Evolutionary conservation across 441 rosid species (phyloP).

Genomic region (Capsella rubella): DNA sequence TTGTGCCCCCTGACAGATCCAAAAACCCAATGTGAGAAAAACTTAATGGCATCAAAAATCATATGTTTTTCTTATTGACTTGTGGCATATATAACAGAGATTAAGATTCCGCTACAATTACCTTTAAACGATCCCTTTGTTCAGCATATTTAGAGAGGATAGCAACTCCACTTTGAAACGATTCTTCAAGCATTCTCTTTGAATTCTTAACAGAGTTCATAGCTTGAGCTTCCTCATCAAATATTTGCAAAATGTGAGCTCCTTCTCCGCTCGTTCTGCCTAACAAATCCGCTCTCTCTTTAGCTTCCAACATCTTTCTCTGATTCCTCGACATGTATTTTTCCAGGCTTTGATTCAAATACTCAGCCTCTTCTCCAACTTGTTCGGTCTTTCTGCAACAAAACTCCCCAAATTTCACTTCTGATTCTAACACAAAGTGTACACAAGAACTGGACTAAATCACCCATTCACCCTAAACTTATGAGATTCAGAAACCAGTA

Average conservation of each 20-base stretch:
- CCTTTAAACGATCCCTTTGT: conserved; percentile 95
- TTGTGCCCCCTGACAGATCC: conserved; percentile 69
- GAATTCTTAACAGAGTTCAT: conserved; percentile 88
- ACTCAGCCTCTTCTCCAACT: conserved; percentile 86
- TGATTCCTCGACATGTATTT: conserved; percentile 73
- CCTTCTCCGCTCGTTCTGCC: conserved; percentile 87
- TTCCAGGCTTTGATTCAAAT: conserved; percentile 78
- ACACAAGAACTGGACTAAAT: not conserved
- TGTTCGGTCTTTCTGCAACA: conserved; percentile 85
- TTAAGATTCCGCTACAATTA: conserved; percentile 12
- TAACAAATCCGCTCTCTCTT: conserved; percentile 89
- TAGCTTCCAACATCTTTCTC: conserved; percentile 74
- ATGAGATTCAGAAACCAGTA: not conserved
- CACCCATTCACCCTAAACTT: not conserved
- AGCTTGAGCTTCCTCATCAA: conserved; percentile 96
- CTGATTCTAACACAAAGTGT: not conserved
- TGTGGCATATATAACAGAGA: not conserved
- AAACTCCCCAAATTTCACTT: not conserved
- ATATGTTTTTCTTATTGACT: not conserved
- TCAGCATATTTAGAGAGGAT: conserved; percentile 86
- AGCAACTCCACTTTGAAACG: conserved; percentile 81
- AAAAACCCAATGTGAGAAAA: not conserved
- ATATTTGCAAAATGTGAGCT: conserved; percentile 82
- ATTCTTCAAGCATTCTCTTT: conserved; percentile 83
- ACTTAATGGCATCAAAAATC: not conserved